Evolutionary conservation across 1,284 basidiomycete species (phyloP).

Genomic region (Cerrena zonata): DNA sequence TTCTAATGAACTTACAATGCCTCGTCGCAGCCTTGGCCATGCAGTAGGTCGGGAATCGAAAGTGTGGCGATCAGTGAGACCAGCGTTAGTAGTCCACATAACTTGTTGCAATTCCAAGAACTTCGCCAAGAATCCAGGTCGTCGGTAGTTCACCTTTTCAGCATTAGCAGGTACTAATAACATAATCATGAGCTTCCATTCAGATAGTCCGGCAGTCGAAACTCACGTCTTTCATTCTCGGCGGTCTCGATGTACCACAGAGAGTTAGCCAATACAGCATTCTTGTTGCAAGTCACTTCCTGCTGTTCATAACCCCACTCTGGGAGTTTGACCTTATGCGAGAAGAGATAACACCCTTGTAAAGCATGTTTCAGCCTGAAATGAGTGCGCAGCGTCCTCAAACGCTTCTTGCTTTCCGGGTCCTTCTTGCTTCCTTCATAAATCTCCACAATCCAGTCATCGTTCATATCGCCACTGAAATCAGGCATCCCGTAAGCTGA

Average conservation of each 20-base stretch:
- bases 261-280: slow-evolving; percentile 85
- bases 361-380: slow-evolving; percentile 84
- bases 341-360: slow-evolving; percentile 94
- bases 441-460: slow-evolving; percentile 93
- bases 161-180: slow-evolving; percentile 61
- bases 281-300: slow-evolving; percentile 97
- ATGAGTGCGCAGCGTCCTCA: slow-evolving; percentile 77
- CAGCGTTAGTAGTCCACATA: slow-evolving; percentile 98
- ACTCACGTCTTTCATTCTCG: slow-evolving; percentile 70
- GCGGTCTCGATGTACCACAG: slow-evolving; percentile 94
- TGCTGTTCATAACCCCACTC: slow-evolving; percentile 98
- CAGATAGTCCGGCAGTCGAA: neutral
- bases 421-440: slow-evolving; percentile 65
- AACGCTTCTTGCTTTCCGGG: slow-evolving; percentile 59
- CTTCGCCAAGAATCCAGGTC: slow-evolving; percentile 83
- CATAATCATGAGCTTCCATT: slow-evolving; percentile 1
- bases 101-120: slow-evolving; percentile 90
- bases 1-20: slow-evolving; percentile 66
- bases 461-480: slow-evolving; percentile 86
- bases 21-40: slow-evolving; percentile 87
- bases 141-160: slow-evolving; percentile 81
- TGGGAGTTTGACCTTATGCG: slow-evolving; percentile 94
- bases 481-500: slow-evolving; percentile 88
- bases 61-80: slow-evolving; percentile 87
- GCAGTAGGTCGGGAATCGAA: slow-evolving; percentile 88